These are phyloP conservation scores for Pleurotus eryngii DNA, from an alignment of 768 basidiomycete genomes.

Conservation along the genomic window DNA sequence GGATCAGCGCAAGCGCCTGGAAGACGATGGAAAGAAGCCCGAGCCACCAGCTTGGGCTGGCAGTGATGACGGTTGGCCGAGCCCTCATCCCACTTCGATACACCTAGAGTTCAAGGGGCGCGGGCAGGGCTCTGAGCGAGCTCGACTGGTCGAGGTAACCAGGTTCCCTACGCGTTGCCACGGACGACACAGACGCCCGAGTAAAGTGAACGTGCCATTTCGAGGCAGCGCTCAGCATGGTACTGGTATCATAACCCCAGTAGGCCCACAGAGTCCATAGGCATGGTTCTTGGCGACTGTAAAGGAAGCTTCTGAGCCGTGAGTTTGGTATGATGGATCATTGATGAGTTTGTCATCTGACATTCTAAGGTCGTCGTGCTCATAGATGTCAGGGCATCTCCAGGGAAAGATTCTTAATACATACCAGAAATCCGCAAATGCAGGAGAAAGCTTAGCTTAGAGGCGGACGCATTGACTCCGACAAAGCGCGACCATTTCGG, in stretches of 20 bases:
- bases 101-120: not conserved
- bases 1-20: not conserved
- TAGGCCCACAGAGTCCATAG: not conserved
- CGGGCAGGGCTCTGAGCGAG: not conserved
- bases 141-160: not conserved
- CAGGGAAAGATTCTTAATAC: too few relatives aligned
- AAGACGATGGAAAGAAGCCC: not conserved
- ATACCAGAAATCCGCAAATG: too few relatives aligned
- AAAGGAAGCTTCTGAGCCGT: not conserved
- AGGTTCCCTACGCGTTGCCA: conserved; percentile 1
- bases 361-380: too few relatives aligned
- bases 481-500: too few relatives aligned
- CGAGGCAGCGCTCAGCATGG: not conserved
- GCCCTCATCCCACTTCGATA: not conserved
- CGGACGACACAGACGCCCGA: conserved; percentile 6
- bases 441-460: too few relatives aligned
- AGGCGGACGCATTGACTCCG: too few relatives aligned
- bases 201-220: not conserved
- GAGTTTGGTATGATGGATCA: not conserved
- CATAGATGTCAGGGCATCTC: too few relatives aligned
- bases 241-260: too few relatives aligned
- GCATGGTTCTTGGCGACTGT: not conserved
- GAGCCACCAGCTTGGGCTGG: conserved; percentile 1
- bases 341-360: not conserved
- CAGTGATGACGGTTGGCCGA: not conserved